Evolutionary conservation across 192 early-diverging fungal genomes (phyloP).

Genomic region (Powellomyces hirtus): DNA sequence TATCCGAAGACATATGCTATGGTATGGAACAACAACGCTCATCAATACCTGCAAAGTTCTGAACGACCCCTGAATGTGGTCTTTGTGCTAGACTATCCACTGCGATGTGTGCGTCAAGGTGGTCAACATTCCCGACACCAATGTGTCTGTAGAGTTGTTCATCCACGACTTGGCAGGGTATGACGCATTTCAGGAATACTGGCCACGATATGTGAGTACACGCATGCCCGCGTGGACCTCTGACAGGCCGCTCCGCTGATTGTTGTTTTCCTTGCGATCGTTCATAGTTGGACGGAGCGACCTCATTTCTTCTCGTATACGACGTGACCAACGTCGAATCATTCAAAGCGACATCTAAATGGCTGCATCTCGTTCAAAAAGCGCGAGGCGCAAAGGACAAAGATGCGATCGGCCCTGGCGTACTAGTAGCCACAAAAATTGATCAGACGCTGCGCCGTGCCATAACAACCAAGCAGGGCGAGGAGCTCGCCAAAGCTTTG

Average conservation of each 20-base stretch:
- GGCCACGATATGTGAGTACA: slow-evolving; percentile 34
- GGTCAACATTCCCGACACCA: slow-evolving; percentile 54
- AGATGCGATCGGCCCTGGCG: slow-evolving; percentile 40
- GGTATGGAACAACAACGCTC: slow-evolving; percentile 17
- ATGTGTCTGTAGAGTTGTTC: slow-evolving; percentile 47
- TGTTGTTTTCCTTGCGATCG: background rate
- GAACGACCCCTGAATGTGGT: background rate
- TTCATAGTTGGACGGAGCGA: slow-evolving; percentile 34
- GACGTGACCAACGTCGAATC: slow-evolving; percentile 48
- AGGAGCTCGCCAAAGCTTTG: slow-evolving; percentile 42
- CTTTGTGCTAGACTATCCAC: slow-evolving; percentile 43
- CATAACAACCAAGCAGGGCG: slow-evolving; percentile 38
- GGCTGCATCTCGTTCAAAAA: slow-evolving; percentile 40
- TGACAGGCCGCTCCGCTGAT: background rate
- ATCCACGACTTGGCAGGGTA: slow-evolving; percentile 45
- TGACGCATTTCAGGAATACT: slow-evolving; percentile 39
- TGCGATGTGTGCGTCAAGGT: slow-evolving; percentile 46
- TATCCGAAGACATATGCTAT: slow-evolving; percentile 44
- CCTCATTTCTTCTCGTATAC: slow-evolving; percentile 40
- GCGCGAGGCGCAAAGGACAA: slow-evolving; percentile 36
- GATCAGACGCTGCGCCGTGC: slow-evolving; percentile 38
- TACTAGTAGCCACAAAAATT: slow-evolving; percentile 46
- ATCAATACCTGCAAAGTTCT: background rate
- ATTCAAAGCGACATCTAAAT: slow-evolving; percentile 39
- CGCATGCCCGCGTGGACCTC: background rate